These are phyloP conservation scores for Cryphonectria carpinicola DNA, from an alignment of 2,329 filamentous ascomycete species.

Conservation along the genomic window DNA sequence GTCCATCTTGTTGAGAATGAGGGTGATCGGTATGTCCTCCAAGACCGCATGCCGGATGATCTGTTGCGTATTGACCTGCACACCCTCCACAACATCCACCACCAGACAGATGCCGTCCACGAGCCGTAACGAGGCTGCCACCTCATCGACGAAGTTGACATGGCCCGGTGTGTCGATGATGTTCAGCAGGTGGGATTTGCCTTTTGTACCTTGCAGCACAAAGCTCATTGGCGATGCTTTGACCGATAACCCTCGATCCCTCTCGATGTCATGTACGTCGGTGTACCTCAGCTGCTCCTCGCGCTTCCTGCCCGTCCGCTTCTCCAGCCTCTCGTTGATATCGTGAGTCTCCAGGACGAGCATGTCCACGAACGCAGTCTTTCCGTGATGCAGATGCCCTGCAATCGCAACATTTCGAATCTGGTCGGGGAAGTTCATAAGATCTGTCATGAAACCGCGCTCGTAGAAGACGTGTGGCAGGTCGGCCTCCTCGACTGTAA, in stretches of 20 bases:
- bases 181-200: constrained; percentile 94
- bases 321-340: constrained; percentile 76
- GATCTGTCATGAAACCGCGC: constrained; percentile 88
- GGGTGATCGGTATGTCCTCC: constrained; percentile 83
- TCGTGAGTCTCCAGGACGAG: constrained; percentile 94
- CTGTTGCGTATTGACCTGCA: constrained; percentile 97
- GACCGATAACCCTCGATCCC: constrained; percentile 86
- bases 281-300: constrained; percentile 96
- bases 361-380: constrained; percentile 99
- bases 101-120: constrained; percentile 92
- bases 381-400: constrained; percentile 94
- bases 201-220: constrained; percentile 82
- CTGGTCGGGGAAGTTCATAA: constrained; percentile 96
- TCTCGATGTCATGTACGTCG: constrained; percentile 86
- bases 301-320: constrained; percentile 76
- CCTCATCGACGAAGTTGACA: constrained; percentile 98
- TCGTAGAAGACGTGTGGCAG: constrained; percentile 87
- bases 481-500: constrained; percentile 89
- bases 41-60: constrained; percentile 95
- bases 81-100: constrained; percentile 96
- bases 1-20: constrained; percentile 98
- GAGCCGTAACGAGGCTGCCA: constrained; percentile 83
- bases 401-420: constrained; percentile 90
- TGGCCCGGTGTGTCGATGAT: constrained; percentile 95
- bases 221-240: constrained; percentile 95